Base-by-base conservation (phyloP, 208 protist genomes). In the Crithidia thermophila region DNA sequence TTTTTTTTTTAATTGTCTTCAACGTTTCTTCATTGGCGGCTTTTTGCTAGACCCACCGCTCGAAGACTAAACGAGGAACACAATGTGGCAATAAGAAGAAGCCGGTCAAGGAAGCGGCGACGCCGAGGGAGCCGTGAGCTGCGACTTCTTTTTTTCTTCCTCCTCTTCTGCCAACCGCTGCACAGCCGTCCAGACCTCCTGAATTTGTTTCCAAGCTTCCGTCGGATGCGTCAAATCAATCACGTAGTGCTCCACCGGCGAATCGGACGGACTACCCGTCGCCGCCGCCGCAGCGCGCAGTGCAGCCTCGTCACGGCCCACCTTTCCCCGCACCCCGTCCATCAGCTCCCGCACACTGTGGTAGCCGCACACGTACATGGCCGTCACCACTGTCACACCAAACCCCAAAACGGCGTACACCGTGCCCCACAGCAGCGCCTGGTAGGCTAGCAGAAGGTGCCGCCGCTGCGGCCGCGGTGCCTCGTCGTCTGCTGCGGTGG, bases 361-460 rank as follows among this genome's bases (percentile, higher is more conserved):
- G 66, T 82, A 86, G 7, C 85, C 90, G 58, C 82, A 90, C 3
- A 47, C 23, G 47, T 77, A 82, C 85, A 95, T 91, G 46, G 72
- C 77, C 16, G 75, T 18, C 6, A 30, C 43, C 23, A 90, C 79
- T 0, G 77, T 79, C 11, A 56, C 43, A 1, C 34, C 13, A 18
- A 91, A 79, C 0, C 87, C 87, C 31, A 84, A 14, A 0, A 92
- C 9, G 2, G 90, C 87, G 45, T 87, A 93, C 30, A 82, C 10
- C 13, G 90, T 87, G 5, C 90, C 90, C 81, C 79, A 92, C 23
- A 85, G 30, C 28, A 95, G 75, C 3, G 90, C 86, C 3, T 63
- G 68, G 63, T 88, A 95, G 5, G 90, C 90, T 1, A 95, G 67
- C 28, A 86, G 60, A 10, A 93, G 47, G 67, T 93, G 84, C 25